Conservation (phyloP, 116 monocot species). For the Dioscorea cayenensis region DNA sequence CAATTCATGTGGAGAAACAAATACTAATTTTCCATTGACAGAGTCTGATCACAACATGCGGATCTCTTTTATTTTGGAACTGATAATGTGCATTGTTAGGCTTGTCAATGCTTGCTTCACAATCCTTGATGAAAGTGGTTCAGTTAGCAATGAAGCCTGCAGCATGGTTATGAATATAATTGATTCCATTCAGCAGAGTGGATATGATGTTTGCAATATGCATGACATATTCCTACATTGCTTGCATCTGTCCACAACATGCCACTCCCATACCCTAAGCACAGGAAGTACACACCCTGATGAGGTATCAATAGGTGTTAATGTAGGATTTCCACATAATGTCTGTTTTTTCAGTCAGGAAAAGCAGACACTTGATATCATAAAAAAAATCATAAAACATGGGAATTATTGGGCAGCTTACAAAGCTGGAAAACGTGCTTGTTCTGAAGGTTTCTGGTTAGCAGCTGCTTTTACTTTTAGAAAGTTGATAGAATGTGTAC, state of each 20-base stretch:
- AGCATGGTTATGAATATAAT: conserved; percentile 27
- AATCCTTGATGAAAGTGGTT: conserved; percentile 30
- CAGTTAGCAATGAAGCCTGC: conserved; percentile 30
- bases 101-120: conserved; percentile 42
- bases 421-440: conserved; percentile 54
- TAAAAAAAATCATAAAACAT: conserved; percentile 41
- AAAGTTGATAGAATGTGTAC: conserved; percentile 40
- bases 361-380: conserved; percentile 34
- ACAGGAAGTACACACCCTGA: background rate
- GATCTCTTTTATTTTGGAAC: conserved; percentile 10
- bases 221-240: conserved; percentile 40
- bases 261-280: conserved; percentile 1
- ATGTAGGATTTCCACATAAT: conserved; percentile 5
- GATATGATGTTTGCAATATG: conserved; percentile 18
- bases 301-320: conserved; percentile 7
- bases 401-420: conserved; percentile 65
- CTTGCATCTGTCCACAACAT: conserved; percentile 16
- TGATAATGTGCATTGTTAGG: conserved; percentile 32
- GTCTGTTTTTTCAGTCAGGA: conserved; percentile 36
- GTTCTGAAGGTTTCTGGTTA: conserved; percentile 72
- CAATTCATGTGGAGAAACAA: conserved; percentile 5
- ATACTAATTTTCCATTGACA: background rate
- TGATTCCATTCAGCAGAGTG: conserved; percentile 24
- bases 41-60: conserved; percentile 8
- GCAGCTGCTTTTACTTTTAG: conserved; percentile 70